phyloP scores from a whole-genome alignment of 257 asterid genomes.

The Nicotiana attenuata region DNA sequence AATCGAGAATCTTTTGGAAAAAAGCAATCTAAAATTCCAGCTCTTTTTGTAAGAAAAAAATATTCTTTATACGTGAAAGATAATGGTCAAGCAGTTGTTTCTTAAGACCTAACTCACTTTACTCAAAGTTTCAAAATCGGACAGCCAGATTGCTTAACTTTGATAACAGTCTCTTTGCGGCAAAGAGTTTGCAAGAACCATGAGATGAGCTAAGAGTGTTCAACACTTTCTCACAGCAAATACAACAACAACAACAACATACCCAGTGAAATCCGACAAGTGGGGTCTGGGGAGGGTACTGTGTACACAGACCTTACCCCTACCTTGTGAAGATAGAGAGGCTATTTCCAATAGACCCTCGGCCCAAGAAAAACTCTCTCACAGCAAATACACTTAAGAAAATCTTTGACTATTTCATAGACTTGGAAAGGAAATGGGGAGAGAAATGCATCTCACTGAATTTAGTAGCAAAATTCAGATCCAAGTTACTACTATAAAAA shows the following conservation, averaged over 20 bases:
- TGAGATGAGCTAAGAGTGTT: not conserved
- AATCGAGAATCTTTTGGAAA: too few relatives aligned
- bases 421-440: not conserved
- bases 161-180: not conserved
- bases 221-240: not conserved
- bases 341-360: too few relatives aligned
- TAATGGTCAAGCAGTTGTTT: too few relatives aligned
- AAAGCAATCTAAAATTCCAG: too few relatives aligned
- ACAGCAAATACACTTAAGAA: not conserved
- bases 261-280: too few relatives aligned
- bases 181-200: not conserved
- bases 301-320: too few relatives aligned
- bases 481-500: not conserved
- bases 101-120: not conserved
- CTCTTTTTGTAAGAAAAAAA: too few relatives aligned
- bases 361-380: not conserved
- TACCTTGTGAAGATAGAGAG: too few relatives aligned
- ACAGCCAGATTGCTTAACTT: not conserved
- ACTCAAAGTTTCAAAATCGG: not conserved
- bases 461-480: slow-evolving; percentile 2
- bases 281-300: too few relatives aligned
- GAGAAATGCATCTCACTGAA: not conserved
- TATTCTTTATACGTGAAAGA: too few relatives aligned
- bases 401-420: not conserved
- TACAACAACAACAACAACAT: too few relatives aligned